Conservation (phyloP, 2,329 filamentous ascomycete species). For the Didymella pomorum region DNA sequence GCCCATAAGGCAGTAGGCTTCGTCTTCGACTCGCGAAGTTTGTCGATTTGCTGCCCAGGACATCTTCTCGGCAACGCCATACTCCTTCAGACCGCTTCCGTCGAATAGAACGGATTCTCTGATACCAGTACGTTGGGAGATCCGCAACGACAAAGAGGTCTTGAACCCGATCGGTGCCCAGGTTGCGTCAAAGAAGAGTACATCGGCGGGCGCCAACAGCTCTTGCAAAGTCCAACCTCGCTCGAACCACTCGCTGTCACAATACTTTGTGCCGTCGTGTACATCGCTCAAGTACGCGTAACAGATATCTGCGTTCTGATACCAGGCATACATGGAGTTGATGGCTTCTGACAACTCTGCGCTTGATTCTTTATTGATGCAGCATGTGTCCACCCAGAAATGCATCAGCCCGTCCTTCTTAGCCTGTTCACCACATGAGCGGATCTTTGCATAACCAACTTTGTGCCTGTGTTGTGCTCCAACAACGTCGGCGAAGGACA, state of each 20-base stretch:
- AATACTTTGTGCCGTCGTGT: no score
- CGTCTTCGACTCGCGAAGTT: not conserved
- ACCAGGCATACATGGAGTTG: not conserved
- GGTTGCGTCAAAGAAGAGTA: not conserved
- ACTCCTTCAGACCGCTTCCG: not conserved
- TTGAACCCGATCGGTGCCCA: not conserved
- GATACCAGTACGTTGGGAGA: not conserved
- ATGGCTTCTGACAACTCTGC: not conserved
- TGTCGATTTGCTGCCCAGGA: not conserved
- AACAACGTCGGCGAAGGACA: not conserved
- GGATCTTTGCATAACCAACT: not conserved
- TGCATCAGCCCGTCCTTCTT: not conserved
- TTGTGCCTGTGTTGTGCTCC: not conserved
- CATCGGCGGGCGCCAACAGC: not conserved
- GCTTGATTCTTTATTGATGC: not conserved
- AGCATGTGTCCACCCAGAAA: not conserved
- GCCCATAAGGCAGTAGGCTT: not conserved
- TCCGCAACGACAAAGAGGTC: not conserved
- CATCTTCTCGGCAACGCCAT: not conserved
- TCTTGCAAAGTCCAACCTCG: not conserved
- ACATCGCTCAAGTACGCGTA: not conserved
- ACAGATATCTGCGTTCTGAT: not conserved
- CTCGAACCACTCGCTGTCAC: not conserved
- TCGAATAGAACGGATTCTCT: not conserved
- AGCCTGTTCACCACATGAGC: not conserved